These are phyloP conservation scores for Candida manassasensis DNA, from an alignment of 805 yeast genomes.

Conservation along the genomic window DNA sequence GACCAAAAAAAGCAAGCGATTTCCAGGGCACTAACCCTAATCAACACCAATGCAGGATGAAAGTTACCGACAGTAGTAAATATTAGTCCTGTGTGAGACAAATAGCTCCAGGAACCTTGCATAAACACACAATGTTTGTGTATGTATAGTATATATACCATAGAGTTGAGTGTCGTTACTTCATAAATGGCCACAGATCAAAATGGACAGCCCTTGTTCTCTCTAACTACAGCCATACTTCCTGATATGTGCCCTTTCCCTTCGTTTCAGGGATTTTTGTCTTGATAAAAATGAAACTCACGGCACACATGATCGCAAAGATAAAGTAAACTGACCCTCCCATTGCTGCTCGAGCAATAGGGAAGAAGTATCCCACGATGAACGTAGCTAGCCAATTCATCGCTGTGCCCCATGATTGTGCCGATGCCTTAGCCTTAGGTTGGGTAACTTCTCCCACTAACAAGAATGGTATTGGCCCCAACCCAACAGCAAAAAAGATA, in stretches of 20 bases:
- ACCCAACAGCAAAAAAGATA: slow-evolving; percentile 81
- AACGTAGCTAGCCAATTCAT: slow-evolving; percentile 92
- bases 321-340: slow-evolving; percentile 79
- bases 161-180: too few species aligned
- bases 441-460: slow-evolving; percentile 87
- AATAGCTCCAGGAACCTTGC: too few species aligned
- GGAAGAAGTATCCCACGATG: slow-evolving; percentile 74
- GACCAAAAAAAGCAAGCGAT: too few species aligned
- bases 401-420: slow-evolving; percentile 90
- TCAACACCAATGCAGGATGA: too few species aligned
- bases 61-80: too few species aligned
- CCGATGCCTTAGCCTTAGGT: slow-evolving; percentile 69
- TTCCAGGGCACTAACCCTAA: not conserved
- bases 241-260: slow-evolving; percentile 54
- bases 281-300: slow-evolving; percentile 45
- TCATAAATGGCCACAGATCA: too few species aligned
- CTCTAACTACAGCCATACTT: slow-evolving; percentile 65
- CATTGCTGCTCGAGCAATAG: slow-evolving; percentile 48
- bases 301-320: slow-evolving; percentile 56
- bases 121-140: too few species aligned
- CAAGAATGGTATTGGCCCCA: slow-evolving; percentile 94
- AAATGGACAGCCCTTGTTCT: not conserved
- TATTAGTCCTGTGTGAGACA: too few species aligned
- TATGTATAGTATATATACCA: too few species aligned
- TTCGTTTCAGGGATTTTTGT: slow-evolving; percentile 69